phyloP scores from a whole-genome alignment of 2,329 filamentous ascomycete genomes.

The Nothophaeocryptopus gaeumannii region DNA sequence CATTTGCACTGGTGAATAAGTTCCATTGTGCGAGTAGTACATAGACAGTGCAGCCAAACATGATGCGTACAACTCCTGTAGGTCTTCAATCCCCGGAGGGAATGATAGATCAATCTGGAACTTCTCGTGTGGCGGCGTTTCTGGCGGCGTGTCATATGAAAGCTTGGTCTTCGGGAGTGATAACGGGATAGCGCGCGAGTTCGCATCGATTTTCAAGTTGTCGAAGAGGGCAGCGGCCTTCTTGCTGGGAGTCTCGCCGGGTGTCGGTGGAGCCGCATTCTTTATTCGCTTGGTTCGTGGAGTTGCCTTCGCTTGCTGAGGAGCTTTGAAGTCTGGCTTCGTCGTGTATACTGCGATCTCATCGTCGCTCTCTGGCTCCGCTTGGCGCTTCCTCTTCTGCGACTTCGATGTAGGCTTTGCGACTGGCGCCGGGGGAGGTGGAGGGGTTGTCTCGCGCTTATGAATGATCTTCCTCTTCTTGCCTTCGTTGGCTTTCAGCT shows the following conservation, averaged over 20 bases:
- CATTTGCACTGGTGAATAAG: constrained; percentile 44
- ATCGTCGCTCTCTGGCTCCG: constrained; percentile 22
- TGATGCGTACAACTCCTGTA: constrained; percentile 47
- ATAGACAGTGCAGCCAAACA: constrained; percentile 51
- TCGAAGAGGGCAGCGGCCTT: constrained; percentile 35
- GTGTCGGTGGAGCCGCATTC: constrained; percentile 30
- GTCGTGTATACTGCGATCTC: constrained; percentile 17
- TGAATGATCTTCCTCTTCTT: constrained; percentile 27
- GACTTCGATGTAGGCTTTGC: constrained; percentile 8
- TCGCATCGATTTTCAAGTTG: constrained; percentile 30
- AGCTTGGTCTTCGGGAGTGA: constrained; percentile 19
- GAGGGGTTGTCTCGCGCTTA: constrained; percentile 18
- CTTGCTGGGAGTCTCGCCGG: constrained; percentile 36
- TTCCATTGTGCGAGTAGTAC: constrained; percentile 51
- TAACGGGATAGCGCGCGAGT: constrained; percentile 21
- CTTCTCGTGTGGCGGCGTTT: constrained; percentile 26
- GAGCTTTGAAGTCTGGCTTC: neutral
- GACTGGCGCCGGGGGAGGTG: constrained; percentile 10
- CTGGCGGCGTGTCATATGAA: constrained; percentile 34
- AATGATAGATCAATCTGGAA: constrained; percentile 27
- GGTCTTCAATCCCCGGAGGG: constrained; percentile 43
- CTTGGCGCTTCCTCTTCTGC: constrained; percentile 28
- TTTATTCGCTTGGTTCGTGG: constrained; percentile 35
- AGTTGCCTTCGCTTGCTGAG: constrained; percentile 19
- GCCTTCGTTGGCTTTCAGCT: constrained; percentile 10